Conservation (phyloP, 2,329 filamentous ascomycete species). For the Colletotrichum chlorophyti region DNA sequence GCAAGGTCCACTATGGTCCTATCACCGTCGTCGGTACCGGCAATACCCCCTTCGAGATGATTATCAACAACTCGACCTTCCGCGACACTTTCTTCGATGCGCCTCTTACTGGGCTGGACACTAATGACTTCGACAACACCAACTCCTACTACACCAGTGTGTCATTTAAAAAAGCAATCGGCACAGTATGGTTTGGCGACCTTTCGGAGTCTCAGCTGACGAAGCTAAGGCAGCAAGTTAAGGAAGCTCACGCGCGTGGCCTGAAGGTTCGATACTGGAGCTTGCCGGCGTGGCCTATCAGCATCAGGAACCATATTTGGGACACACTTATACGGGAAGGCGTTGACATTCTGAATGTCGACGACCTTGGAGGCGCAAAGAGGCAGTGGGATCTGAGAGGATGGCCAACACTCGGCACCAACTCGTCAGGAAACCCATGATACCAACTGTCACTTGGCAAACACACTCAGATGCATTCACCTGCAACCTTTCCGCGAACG, state of each 20-base stretch:
- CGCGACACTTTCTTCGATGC: constrained; percentile 73
- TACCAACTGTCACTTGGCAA: neutral
- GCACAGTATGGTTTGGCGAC: constrained; percentile 51
- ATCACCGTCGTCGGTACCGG: constrained; percentile 76
- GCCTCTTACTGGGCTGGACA: constrained; percentile 54
- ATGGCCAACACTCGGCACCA: constrained; percentile 17
- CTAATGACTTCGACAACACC: constrained; percentile 48
- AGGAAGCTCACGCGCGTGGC: constrained; percentile 57
- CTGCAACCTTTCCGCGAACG: no score
- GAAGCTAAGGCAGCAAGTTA: constrained; percentile 52
- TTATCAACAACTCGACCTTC: constrained; percentile 59
- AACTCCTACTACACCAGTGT: constrained; percentile 74
- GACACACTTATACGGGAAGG: constrained; percentile 60
- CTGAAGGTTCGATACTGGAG: constrained; percentile 68
- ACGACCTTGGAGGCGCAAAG: constrained; percentile 58
- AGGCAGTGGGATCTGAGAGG: constrained; percentile 42
- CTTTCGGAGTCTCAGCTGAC: constrained; percentile 52
- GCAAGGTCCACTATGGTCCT: constrained; percentile 57
- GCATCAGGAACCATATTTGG: constrained; percentile 63
- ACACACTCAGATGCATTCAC: no score
- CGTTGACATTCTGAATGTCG: constrained; percentile 67
- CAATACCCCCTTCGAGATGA: constrained; percentile 62
- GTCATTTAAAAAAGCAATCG: constrained; percentile 61
- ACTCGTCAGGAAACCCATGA: constrained; percentile 4
- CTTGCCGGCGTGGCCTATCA: constrained; percentile 62